Conservation (phyloP, 2,329 filamentous ascomycete genomes). For the Hypoxylon sp. region DNA sequence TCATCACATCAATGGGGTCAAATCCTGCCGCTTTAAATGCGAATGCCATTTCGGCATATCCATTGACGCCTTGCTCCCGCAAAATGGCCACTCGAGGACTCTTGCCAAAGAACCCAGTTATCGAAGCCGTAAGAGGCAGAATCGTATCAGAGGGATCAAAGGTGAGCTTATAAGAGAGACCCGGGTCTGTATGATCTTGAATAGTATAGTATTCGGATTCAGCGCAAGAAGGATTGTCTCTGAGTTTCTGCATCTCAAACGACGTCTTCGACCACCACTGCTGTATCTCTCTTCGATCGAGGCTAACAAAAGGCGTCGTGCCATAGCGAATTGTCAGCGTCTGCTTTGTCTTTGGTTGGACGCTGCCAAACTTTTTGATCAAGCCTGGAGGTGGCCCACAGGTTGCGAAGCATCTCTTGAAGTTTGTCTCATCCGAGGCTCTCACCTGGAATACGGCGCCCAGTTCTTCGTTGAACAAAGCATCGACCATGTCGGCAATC, state of each 20-base stretch:
- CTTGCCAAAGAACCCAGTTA: constrained; percentile 63
- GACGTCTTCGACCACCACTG: constrained; percentile 91
- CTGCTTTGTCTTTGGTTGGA: constrained; percentile 79
- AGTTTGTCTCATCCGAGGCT: constrained; percentile 85
- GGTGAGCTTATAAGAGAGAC: constrained; percentile 85
- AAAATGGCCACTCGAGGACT: constrained; percentile 85
- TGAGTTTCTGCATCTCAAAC: constrained; percentile 88
- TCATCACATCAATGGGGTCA: constrained; percentile 92
- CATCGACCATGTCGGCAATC: constrained; percentile 76
- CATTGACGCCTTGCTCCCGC: constrained; percentile 94
- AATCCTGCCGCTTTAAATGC: constrained; percentile 94
- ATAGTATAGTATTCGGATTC: constrained; percentile 86
- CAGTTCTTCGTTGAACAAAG: constrained; percentile 98
- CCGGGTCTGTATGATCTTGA: constrained; percentile 81
- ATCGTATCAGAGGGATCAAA: constrained; percentile 82
- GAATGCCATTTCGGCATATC: constrained; percentile 97
- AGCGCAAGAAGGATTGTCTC: constrained; percentile 89
- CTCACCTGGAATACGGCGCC: constrained; percentile 96
- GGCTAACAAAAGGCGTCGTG: constrained; percentile 76
- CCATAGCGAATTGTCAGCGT: constrained; percentile 76
- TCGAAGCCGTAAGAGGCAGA: constrained; percentile 58
- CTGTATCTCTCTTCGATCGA: constrained; percentile 81
- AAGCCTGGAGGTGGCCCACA: constrained; percentile 86
- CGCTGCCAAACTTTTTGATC: constrained; percentile 85
- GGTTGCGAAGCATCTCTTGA: constrained; percentile 91